These are phyloP conservation scores for Speleostelium caveatum DNA, from an alignment of 78 protist genomes.

Conservation along the genomic window DNA sequence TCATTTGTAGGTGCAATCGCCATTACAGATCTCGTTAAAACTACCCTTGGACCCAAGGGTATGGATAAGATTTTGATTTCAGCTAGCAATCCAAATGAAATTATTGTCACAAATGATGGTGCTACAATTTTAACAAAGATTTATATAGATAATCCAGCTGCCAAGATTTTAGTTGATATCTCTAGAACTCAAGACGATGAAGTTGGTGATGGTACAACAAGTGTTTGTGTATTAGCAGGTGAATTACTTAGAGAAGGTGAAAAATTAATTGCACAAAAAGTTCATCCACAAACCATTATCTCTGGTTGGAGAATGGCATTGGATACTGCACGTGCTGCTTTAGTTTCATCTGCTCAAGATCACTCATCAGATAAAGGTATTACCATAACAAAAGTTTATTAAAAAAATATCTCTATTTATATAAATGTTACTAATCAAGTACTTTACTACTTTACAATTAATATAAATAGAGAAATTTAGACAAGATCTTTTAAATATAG, in stretches of 20 bases:
- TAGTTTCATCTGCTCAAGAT: constrained; percentile 82
- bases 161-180: constrained; percentile 95
- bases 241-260: constrained; percentile 99
- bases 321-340: constrained; percentile 91
- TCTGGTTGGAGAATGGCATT: constrained; percentile 93
- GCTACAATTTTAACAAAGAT: constrained; percentile 98
- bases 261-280: constrained; percentile 89
- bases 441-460: not conserved
- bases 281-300: constrained; percentile 99
- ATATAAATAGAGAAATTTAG: constrained; percentile 82
- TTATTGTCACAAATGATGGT: constrained; percentile 98
- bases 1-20: constrained; percentile 97
- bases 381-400: not conserved
- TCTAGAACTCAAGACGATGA: constrained; percentile 98
- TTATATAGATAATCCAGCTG: constrained; percentile 97
- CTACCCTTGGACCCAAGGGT: constrained; percentile 99
- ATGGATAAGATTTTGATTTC: constrained; percentile 99
- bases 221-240: constrained; percentile 97
- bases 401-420: not conserved
- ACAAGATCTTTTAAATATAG: constrained; percentile 95
- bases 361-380: constrained; percentile 72
- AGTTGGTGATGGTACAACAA: constrained; percentile 99
- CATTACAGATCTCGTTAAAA: constrained; percentile 97
- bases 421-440: not conserved
- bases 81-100: constrained; percentile 48